These are phyloP conservation scores for Aspergillus nidulans DNA, from an alignment of 495 filamentous ascomycete genomes.

Conservation along the genomic window DNA sequence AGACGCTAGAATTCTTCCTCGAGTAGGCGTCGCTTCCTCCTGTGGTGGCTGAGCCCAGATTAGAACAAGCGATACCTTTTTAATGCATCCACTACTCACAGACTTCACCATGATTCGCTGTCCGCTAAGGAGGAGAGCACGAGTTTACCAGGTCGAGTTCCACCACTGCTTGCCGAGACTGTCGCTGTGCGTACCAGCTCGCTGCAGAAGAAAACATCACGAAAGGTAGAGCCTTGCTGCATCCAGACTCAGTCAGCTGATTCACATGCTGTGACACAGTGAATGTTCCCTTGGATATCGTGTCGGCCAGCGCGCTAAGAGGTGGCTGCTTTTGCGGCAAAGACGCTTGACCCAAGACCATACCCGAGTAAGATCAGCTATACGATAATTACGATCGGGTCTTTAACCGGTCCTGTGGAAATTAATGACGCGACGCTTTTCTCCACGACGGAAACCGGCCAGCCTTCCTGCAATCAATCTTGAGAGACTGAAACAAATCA, in stretches of 20 bases:
- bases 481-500: neutral
- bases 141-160: neutral
- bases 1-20: neutral
- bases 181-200: neutral
- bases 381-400: neutral
- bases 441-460: neutral
- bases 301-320: neutral
- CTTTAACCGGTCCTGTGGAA: neutral
- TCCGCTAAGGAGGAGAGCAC: too few species aligned
- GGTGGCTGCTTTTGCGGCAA: slow-evolving; percentile 1
- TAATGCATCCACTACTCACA: neutral
- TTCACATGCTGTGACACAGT: neutral
- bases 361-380: neutral
- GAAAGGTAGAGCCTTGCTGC: neutral
- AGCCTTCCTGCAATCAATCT: neutral
- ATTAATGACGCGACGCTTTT: neutral
- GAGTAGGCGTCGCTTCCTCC: neutral
- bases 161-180: neutral
- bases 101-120: neutral
- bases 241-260: neutral
- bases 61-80: neutral
- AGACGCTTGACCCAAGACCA: slow-evolving; percentile 9
- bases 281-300: neutral
- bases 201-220: neutral
- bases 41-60: slow-evolving; percentile 1